A percentile compares a stretch with the other conserved stretches of the same genome.
phyloP scores from a whole-genome alignment of 306 rosid genomes.

The Fragaria nilgerrensis region DNA sequence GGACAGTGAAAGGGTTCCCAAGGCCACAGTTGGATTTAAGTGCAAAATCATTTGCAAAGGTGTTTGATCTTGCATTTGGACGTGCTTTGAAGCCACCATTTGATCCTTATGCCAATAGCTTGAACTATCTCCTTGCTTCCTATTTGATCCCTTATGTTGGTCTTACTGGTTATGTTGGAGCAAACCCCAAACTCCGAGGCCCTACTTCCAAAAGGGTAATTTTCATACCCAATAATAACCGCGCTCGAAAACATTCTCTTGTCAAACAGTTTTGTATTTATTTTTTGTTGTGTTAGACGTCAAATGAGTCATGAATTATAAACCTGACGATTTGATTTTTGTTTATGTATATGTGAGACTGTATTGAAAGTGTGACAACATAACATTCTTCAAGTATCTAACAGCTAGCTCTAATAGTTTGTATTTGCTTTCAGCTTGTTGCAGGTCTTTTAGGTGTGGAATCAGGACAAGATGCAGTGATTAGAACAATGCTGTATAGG shows the following conservation, averaged over 20 bases:
- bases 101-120: constrained; percentile 53
- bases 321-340: neutral
- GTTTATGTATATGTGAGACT: neutral
- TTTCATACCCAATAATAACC: constrained; percentile 2
- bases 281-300: neutral
- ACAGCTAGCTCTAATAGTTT: neutral
- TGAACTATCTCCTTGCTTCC: constrained; percentile 72
- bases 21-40: constrained; percentile 73
- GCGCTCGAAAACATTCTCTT: neutral
- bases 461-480: constrained; percentile 79
- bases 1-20: constrained; percentile 56
- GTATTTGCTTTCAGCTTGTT: constrained; percentile 42
- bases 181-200: constrained; percentile 48
- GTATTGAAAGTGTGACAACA: neutral
- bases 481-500: constrained; percentile 53
- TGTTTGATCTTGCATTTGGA: constrained; percentile 55
- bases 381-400: neutral
- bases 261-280: neutral
- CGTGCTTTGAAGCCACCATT: constrained; percentile 51
- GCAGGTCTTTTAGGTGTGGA: constrained; percentile 77
- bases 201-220: constrained; percentile 42
- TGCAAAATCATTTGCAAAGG: constrained; percentile 41
- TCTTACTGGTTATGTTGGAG: constrained; percentile 80
- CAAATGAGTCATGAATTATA: neutral
- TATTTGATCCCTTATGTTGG: constrained; percentile 79